Conservation (phyloP, 73 alveolate genomes). For the Paramecium biaurelia region DNA sequence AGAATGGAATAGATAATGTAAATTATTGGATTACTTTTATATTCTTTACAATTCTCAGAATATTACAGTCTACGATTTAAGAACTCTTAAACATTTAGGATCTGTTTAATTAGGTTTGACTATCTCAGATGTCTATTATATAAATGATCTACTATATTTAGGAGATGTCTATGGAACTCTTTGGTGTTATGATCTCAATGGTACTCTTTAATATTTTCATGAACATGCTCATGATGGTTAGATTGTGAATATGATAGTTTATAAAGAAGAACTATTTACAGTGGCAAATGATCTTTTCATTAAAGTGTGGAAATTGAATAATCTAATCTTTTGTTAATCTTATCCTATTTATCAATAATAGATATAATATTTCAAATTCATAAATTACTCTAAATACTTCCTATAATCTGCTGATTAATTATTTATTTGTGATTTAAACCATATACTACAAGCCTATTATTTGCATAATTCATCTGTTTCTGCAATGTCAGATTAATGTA, state of each 20-base stretch:
- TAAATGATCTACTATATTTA: background rate
- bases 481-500: background rate
- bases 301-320: constrained; percentile 5
- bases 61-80: background rate
- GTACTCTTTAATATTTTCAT: background rate
- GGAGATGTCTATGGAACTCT: background rate
- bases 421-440: background rate
- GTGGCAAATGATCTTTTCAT: background rate
- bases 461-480: background rate
- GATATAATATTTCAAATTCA: background rate
- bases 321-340: background rate
- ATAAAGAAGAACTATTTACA: background rate
- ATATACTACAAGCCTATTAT: background rate
- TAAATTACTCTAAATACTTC: background rate
- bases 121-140: background rate
- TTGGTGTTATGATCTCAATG: background rate
- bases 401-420: background rate
- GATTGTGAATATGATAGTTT: background rate
- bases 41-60: background rate
- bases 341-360: background rate
- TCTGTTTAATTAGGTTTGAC: background rate
- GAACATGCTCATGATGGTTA: constrained; percentile 15
- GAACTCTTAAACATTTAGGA: background rate
- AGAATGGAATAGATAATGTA: background rate
- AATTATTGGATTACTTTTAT: background rate